Conservation (phyloP, 164 flowering plant genomes). For the Paratinospora sagittata region DNA sequence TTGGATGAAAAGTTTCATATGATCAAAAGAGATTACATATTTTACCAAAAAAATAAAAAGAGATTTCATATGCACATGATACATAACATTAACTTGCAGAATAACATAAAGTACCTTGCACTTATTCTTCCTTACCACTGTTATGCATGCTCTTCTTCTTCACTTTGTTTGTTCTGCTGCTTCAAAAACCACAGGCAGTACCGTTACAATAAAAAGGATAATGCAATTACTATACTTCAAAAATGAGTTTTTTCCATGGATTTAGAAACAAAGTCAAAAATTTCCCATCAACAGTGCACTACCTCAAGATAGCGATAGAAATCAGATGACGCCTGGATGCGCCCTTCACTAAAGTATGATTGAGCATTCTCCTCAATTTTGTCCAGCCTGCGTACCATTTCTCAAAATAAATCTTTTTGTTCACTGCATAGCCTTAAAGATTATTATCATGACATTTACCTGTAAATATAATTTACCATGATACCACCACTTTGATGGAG, state of each 20-base stretch:
- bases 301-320: conserved; percentile 21
- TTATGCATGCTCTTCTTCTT: neutral
- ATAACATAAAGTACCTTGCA: neutral
- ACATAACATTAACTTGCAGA: neutral
- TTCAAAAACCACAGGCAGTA: conserved; percentile 5
- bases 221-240: too few relatives aligned
- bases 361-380: conserved; percentile 85
- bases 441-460: conserved; percentile 31
- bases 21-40: too few relatives aligned
- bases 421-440: neutral
- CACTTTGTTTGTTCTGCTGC: conserved; percentile 3
- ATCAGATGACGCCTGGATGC: conserved; percentile 49
- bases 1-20: neutral
- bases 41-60: neutral
- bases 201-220: neutral
- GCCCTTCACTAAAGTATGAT: conserved; percentile 66
- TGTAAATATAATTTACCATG: conserved; percentile 88
- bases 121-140: neutral
- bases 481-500: conserved; percentile 81
- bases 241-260: neutral
- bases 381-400: conserved; percentile 55
- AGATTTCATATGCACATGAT: neutral
- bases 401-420: neutral
- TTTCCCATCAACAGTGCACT: neutral
- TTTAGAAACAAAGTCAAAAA: neutral